phyloP scores from a whole-genome alignment of 306 rosid species.

The Cucurbita argyrosperma region DNA sequence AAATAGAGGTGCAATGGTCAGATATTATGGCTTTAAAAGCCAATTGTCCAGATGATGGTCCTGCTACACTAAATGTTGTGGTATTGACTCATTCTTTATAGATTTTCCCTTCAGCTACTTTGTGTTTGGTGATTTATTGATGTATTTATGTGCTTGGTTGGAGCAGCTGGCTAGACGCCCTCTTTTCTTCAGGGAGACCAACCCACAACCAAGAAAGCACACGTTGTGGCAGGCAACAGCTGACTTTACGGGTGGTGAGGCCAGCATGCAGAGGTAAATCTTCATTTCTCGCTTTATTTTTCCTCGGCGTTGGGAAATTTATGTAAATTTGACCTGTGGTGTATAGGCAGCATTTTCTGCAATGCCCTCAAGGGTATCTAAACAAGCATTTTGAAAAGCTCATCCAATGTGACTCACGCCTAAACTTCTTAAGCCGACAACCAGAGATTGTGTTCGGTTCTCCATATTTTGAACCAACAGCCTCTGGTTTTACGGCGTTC shows the following conservation, averaged over 20 bases:
- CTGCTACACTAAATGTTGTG: slow-evolving; percentile 47
- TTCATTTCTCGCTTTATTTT: neutral
- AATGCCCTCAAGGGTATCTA: slow-evolving; percentile 67
- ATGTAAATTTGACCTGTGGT: slow-evolving; percentile 8
- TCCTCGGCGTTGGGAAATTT: neutral
- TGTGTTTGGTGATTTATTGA: neutral
- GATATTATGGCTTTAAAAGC: slow-evolving; percentile 63
- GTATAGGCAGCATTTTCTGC: slow-evolving; percentile 60
- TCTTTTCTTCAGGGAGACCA: slow-evolving; percentile 81
- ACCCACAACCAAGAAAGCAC: slow-evolving; percentile 86
- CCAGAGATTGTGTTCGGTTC: slow-evolving; percentile 55
- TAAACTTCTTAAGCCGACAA: slow-evolving; percentile 59
- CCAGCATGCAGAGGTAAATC: slow-evolving; percentile 46
- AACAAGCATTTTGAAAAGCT: slow-evolving; percentile 86
- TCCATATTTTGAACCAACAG: slow-evolving; percentile 40
- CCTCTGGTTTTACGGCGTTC: slow-evolving; percentile 32
- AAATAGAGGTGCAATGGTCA: slow-evolving; percentile 86
- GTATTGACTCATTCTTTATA: slow-evolving; percentile 20
- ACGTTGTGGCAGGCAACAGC: slow-evolving; percentile 79
- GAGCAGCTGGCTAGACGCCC: slow-evolving; percentile 73
- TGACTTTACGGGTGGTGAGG: slow-evolving; percentile 78
- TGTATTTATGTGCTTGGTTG: neutral
- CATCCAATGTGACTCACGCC: slow-evolving; percentile 61
- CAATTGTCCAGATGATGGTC: slow-evolving; percentile 51
- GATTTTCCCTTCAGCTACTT: neutral